A percentile compares a stretch with the other conserved stretches of the same genome.
Conservation (phyloP, 495 filamentous ascomycete species). For the Pseudotulostoma volvatum region DNA sequence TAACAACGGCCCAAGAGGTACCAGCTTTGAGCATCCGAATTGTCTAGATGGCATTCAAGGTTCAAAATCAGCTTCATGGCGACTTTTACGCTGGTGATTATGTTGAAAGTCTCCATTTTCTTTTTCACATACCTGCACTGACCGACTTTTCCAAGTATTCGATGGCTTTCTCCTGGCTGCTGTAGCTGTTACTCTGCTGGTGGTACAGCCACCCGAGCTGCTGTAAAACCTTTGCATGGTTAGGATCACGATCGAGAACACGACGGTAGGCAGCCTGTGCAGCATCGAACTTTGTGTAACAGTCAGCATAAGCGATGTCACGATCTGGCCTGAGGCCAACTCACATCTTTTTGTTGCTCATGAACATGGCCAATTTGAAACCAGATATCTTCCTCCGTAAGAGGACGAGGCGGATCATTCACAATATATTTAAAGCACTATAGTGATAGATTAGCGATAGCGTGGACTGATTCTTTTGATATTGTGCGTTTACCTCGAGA, state of each 20-base stretch:
- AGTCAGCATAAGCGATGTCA: conserved; percentile 8
- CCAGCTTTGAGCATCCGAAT: conserved; percentile 94
- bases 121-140: conserved; percentile 53
- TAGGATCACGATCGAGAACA: conserved; percentile 87
- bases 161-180: conserved; percentile 87
- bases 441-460: conserved; percentile 14
- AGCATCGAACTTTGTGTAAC: conserved; percentile 56
- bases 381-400: conserved; percentile 98
- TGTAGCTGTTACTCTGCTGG: conserved; percentile 77
- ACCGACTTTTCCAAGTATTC: conserved; percentile 97
- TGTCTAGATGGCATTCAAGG: conserved; percentile 40
- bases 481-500: conserved; percentile 51
- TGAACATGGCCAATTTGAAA: conserved; percentile 99
- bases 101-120: too few species aligned
- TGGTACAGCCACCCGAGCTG: conserved; percentile 97
- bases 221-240: conserved; percentile 94
- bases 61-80: too few species aligned
- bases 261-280: conserved; percentile 84
- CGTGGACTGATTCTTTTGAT: too few species aligned
- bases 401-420: conserved; percentile 72
- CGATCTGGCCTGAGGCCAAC: conserved; percentile 16
- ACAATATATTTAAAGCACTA: conserved; percentile 99
- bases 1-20: conserved; percentile 95
- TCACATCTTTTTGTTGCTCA: conserved; percentile 95
- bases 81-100: too few species aligned